Conservation (phyloP, 106 monocot species). For the Xerophyta viscosa region DNA sequence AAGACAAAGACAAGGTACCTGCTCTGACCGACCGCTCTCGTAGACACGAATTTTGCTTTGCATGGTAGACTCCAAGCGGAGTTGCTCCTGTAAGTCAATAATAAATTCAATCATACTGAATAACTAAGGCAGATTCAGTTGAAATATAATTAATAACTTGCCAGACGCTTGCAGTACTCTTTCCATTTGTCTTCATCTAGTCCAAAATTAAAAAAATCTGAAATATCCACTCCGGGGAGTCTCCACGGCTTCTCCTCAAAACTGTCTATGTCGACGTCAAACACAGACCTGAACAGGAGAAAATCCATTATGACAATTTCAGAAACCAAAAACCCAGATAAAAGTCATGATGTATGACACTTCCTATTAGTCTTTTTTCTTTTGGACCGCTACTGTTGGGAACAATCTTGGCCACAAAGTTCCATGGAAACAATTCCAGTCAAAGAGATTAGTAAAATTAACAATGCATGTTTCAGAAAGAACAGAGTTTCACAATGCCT, state of each 20-base stretch:
- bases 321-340: too few relatives aligned
- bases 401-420: too few relatives aligned
- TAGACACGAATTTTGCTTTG: conserved; percentile 97
- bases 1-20: conserved; percentile 22
- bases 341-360: too few relatives aligned
- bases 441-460: too few relatives aligned
- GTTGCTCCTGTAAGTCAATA: conserved; percentile 55
- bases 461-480: too few relatives aligned
- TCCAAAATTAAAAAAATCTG: conserved; percentile 94
- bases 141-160: conserved; percentile 19
- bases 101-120: not conserved
- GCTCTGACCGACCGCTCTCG: conserved; percentile 88
- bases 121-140: too few relatives aligned
- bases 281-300: conserved; percentile 76
- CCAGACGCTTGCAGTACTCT: conserved; percentile 77
- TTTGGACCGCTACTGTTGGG: too few relatives aligned
- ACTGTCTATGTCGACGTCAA: conserved; percentile 84
- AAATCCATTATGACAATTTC: too few relatives aligned
- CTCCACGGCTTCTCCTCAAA: conserved; percentile 98
- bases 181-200: conserved; percentile 91
- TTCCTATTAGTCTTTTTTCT: too few relatives aligned
- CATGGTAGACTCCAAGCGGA: conserved; percentile 94
- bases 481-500: too few relatives aligned
- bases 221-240: conserved; percentile 74
- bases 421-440: too few relatives aligned